Base-by-base conservation (phyloP, 2,329 filamentous ascomycete genomes). In the Hypocreales sp. region DNA sequence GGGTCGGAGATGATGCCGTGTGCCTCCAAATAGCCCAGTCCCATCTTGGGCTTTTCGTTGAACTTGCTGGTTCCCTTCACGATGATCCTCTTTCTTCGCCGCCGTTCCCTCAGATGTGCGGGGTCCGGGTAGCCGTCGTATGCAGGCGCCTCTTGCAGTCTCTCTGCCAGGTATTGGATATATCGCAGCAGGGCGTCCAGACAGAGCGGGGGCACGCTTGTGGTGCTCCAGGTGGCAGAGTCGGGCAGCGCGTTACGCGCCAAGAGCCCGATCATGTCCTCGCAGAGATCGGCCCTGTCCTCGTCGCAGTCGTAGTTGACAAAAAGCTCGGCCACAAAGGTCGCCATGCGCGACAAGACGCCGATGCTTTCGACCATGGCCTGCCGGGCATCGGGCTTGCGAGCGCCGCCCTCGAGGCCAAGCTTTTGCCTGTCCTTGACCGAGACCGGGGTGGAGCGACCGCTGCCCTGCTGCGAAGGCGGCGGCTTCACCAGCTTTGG, bases 331-430 rank as follows among this genome's bases (percentile, higher is more conserved):
- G 79, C 74, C 72, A 95, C 84, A 46, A 92, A 98, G 22, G 76
- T 86, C 1, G 90, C 84, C 61, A 98, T 93, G 22, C 92, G 71
- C 20, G 84, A 81, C 33, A 98, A 61, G 29, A 87, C 84, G 20
- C 87, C 86, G 24, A 98, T 78, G 40, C 81, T 92, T 55, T 98
- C 90, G 5, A 98, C 83, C 90, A 98, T 98, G 18, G 90, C 86
- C 59, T 98, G 90, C 39, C 90, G 71, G 17, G 90, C 86, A 52
- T 98, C 92, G 4, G 90, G 90, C 48, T 92, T 93, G 35, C 90
- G 70, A 20, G 81, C 72, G 7, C 87, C 86, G 2, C 90, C 87
- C 52, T 95, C 90, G 45, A 98, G 61, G 1, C 90, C 90, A 20
- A 95, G 67, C 48, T 83, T 90, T 50, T 92, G 84, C 28, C 90